phyloP scores from a whole-genome alignment of 139 green algal species.

The Nannochloris sp. region DNA sequence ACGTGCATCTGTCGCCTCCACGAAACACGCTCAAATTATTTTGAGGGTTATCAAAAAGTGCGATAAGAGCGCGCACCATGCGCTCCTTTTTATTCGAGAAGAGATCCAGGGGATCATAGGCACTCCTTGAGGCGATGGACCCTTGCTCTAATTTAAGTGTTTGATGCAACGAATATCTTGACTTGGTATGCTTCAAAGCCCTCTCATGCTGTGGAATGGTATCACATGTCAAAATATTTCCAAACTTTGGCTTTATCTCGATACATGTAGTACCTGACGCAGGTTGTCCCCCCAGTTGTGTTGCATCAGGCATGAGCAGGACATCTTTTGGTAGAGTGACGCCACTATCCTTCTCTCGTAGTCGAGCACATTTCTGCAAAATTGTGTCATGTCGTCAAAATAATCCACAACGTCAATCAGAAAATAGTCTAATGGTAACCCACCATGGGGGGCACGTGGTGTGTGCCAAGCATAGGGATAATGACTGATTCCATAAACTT shows the following conservation, averaged over 20 bases:
- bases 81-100: conserved; percentile 45
- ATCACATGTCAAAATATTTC: conserved; percentile 23
- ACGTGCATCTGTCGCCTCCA: conserved; percentile 23
- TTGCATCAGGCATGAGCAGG: conserved; percentile 23
- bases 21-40: conserved; percentile 72
- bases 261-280: conserved; percentile 29
- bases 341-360: too few relatives aligned
- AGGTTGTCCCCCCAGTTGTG: conserved; percentile 1
- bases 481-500: too few relatives aligned
- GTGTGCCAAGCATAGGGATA: too few relatives aligned
- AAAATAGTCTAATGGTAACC: neutral
- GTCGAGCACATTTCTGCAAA: too few relatives aligned
- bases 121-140: conserved; percentile 12
- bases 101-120: conserved; percentile 69
- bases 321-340: neutral
- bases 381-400: too few relatives aligned
- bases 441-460: neutral
- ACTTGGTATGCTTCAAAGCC: conserved; percentile 25
- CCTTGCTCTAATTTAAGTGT: conserved; percentile 52
- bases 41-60: conserved; percentile 43
- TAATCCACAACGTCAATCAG: neutral
- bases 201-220: conserved; percentile 14
- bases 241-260: conserved; percentile 70
- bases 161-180: conserved; percentile 56
- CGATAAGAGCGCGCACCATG: conserved; percentile 29